Evolutionary conservation across 352 stramenopile genomes (phyloP), one percentile per base, ranked within the genome.

Genomic region (Phytophthora ohioensis): DNA sequence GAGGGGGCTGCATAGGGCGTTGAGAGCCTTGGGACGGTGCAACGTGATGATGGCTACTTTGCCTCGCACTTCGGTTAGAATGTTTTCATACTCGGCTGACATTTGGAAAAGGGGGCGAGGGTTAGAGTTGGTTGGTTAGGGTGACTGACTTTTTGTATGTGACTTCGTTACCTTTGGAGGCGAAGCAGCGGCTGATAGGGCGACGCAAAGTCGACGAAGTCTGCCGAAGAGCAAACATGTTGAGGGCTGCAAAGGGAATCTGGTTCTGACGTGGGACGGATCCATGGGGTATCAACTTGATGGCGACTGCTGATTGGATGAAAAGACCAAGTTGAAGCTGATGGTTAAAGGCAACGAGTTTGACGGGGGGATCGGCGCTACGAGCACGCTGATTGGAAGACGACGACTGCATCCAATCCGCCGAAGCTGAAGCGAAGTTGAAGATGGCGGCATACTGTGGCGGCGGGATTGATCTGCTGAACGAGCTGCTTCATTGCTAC

Each of bases 21-120:
- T 99, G 31, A 99, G 82, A 4, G 97, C 97, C 76, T 99, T 99
- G 57, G 97, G 97, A 49, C 97, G 94, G 85, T 99, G 94, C 59
- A 99, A 76, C 34, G 90, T 98, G 64, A 99, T 98, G 61, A 99
- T 84, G 49, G 88, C 97, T 30, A 99, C 95, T 60, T 93, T 96
- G 70, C 85, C 88, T 51, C 88, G 83, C 67, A 95, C 88, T 73
- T 97, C 90, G 3, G 90, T 92, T 35, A 80, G 70, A 58, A 98
- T 97, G 73, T 93, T 90, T 68, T 98, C 91, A 60, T 96, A 96
- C 52, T 87, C 81, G 64, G 74, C 85, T 91, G 72, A 15, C 53
- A 75, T 52, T 12, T 27, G 21, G 9, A 3, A 34, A n/a, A 41
- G 38, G 13, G n/a, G 5, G 11, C 21, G 36, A 5, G 15, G 11